Conservation (phyloP, 2,329 filamentous ascomycete genomes). For the Calonectria pseudoturangicola region DNA sequence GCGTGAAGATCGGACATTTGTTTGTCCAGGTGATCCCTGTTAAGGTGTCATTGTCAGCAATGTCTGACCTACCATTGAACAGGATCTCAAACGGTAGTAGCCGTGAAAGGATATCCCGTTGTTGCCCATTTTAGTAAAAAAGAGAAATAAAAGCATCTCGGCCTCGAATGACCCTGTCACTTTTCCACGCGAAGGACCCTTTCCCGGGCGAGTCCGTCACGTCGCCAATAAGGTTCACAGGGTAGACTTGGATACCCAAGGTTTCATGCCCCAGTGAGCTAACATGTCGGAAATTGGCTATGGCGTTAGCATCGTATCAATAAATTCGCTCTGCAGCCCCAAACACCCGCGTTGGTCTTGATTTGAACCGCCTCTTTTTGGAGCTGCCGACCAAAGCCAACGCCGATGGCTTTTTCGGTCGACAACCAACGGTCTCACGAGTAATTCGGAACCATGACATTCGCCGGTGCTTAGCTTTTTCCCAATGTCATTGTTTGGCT, state of each 20-base stretch:
- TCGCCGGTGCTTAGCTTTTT: neutral
- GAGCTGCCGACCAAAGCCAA: constrained; percentile 13
- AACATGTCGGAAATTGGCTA: neutral
- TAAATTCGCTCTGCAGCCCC: neutral
- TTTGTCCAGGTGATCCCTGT: too few relatives aligned
- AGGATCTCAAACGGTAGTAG: too few relatives aligned
- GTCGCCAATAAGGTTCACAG: neutral
- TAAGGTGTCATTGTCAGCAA: too few relatives aligned
- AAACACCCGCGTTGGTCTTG: neutral
- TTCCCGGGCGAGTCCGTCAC: neutral
- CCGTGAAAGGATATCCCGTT: too few relatives aligned
- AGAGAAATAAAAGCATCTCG: too few relatives aligned
- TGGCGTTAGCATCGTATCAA: neutral
- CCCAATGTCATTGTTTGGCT: constrained; percentile 11
- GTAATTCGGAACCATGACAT: neutral
- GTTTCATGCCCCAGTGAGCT: neutral
- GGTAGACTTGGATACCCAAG: neutral
- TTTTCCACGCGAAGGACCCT: too few relatives aligned
- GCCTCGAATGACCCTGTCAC: too few relatives aligned
- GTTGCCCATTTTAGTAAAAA: too few relatives aligned
- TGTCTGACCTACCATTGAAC: too few relatives aligned
- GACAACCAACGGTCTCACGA: neutral
- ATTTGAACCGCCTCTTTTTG: neutral
- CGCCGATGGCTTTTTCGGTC: constrained; percentile 7
- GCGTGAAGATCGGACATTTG: too few relatives aligned